A percentile compares a stretch with the other conserved stretches of the same genome.
These are phyloP conservation scores for Solanum phureja DNA, from an alignment of 257 asterid genomes.

Conservation along the genomic window DNA sequence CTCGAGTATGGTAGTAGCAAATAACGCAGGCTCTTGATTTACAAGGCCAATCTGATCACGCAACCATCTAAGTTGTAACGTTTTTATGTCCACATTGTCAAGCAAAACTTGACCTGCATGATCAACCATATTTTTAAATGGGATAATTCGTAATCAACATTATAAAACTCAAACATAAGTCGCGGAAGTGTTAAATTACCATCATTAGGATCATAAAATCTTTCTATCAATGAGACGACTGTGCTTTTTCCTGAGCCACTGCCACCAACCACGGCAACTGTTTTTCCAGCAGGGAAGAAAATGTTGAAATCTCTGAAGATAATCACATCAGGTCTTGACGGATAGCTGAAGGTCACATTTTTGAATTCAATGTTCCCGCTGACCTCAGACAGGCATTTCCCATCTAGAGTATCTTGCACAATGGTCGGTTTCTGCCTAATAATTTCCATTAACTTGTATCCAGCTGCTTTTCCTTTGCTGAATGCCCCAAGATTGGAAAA, in stretches of 20 bases:
- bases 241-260: constrained; percentile 99
- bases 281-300: constrained; percentile 96
- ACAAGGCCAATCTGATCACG: constrained; percentile 93
- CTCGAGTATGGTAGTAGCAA: constrained; percentile 93
- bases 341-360: constrained; percentile 85
- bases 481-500: constrained; percentile 93
- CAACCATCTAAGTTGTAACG: constrained; percentile 80
- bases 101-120: constrained; percentile 74
- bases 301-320: constrained; percentile 87
- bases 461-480: constrained; percentile 98
- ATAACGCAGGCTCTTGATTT: constrained; percentile 98
- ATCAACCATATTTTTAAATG: not conserved
- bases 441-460: constrained; percentile 82
- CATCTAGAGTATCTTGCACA: constrained; percentile 40
- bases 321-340: constrained; percentile 91
- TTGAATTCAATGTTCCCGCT: constrained; percentile 87
- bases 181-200: constrained; percentile 37
- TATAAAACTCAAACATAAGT: not conserved
- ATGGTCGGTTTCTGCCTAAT: constrained; percentile 83
- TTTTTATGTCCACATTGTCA: constrained; percentile 74
- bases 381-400: constrained; percentile 46
- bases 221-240: constrained; percentile 77
- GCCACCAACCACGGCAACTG: constrained; percentile 96
- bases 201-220: constrained; percentile 89
- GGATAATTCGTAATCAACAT: not conserved